A percentile compares a stretch with the other conserved stretches of the same genome.
Evolutionary conservation across 1,284 basidiomycete genomes (phyloP).

Genomic region (Cutaneotrichosporon cavernicola): DNA sequence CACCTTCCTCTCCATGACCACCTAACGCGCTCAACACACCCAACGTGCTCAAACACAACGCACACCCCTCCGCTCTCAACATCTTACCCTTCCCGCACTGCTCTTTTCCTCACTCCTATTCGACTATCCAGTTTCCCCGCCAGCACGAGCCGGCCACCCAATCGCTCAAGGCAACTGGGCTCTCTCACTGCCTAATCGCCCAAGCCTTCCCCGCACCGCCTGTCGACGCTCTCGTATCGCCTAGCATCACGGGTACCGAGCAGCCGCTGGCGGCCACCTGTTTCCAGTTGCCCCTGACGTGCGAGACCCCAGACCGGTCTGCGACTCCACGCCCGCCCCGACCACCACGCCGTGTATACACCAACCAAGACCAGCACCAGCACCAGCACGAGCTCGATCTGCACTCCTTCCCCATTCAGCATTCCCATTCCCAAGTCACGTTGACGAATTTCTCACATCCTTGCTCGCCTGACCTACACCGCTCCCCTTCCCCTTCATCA

Average conservation of each 20-base stretch:
- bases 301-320: not conserved
- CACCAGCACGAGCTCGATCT: not conserved
- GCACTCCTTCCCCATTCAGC: not conserved
- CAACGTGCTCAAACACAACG: not conserved
- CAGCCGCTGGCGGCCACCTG: constrained; percentile 3
- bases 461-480: not conserved
- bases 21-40: not conserved
- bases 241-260: not conserved
- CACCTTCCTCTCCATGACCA: not conserved
- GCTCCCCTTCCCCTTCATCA: not conserved
- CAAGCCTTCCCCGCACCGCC: not conserved
- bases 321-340: not conserved
- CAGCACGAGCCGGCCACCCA: not conserved
- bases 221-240: not conserved
- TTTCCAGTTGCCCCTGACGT: not conserved
- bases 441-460: not conserved
- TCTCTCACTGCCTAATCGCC: not conserved
- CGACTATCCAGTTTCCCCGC: not conserved
- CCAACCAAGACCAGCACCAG: not conserved
- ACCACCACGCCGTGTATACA: not conserved
- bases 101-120: not conserved
- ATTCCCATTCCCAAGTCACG: not conserved
- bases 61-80: constrained; percentile 2
- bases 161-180: not conserved
- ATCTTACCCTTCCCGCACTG: not conserved